Evolutionary conservation across 176 grass and related monocot species (phyloP).

Genomic region (Ensete ventricosum): DNA sequence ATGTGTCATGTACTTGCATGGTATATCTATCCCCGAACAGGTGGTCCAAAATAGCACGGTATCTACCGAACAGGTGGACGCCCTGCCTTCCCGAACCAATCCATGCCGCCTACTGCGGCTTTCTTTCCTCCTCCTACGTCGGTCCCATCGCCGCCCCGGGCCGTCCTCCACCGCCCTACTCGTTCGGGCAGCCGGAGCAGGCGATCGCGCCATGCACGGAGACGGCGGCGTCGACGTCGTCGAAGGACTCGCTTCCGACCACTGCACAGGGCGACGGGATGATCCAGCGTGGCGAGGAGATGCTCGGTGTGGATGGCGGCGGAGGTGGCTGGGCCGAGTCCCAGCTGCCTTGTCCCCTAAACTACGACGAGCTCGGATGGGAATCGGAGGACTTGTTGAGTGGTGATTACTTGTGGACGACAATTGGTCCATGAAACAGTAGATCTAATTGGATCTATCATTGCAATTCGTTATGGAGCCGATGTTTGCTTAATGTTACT

Average conservation of each 20-base stretch:
- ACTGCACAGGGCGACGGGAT: no score
- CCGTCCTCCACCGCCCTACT: background rate
- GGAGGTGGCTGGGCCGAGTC: background rate
- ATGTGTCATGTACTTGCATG: no score
- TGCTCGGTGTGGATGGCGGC: background rate
- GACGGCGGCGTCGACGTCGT: background rate
- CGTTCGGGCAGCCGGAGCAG: background rate
- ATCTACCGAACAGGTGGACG: background rate
- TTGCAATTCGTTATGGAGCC: no score
- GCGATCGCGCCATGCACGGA: background rate
- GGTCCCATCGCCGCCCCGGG: background rate
- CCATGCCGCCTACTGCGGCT: background rate
- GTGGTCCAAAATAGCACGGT: constrained; percentile 4
- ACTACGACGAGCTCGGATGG: background rate
- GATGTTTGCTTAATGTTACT: no score
- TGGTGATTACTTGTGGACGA: background rate
- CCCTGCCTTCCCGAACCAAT: background rate
- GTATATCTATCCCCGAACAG: background rate
- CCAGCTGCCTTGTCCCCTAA: background rate
- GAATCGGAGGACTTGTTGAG: background rate
- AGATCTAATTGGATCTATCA: background rate
- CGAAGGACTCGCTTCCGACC: background rate
- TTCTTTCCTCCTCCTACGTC: no score
- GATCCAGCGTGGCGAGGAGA: no score
- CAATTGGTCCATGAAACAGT: background rate